phyloP scores from a whole-genome alignment of 345 rosid genomes.

The Rubroshorea leprosula region DNA sequence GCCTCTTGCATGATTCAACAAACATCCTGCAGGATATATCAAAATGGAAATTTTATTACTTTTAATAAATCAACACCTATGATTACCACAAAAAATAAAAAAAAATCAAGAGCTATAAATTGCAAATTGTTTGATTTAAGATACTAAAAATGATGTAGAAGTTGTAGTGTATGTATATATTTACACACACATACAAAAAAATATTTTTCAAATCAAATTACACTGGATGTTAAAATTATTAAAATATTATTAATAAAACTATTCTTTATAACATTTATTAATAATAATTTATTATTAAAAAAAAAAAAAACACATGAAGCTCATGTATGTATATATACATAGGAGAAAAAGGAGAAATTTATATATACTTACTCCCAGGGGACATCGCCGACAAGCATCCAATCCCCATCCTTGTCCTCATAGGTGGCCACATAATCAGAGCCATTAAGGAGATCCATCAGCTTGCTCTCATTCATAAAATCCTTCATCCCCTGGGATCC shows the following conservation, averaged over 20 bases:
- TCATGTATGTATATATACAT: no score
- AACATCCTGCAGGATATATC: constrained; percentile 53
- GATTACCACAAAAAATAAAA: no score
- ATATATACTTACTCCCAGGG: constrained; percentile 75
- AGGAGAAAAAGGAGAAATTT: not conserved
- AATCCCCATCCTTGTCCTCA: constrained; percentile 93
- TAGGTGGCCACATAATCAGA: constrained; percentile 85
- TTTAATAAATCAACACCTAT: not conserved
- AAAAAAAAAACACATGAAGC: not conserved
- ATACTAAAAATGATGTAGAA: no score
- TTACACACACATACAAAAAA: no score
- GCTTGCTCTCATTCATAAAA: constrained; percentile 68
- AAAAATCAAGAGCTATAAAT: no score
- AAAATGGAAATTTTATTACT: not conserved
- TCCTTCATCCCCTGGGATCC: constrained; percentile 83
- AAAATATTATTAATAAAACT: no score
- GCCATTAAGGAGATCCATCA: constrained; percentile 56
- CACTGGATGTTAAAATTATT: no score
- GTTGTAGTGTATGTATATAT: no score
- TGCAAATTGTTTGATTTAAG: no score
- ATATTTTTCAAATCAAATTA: no score
- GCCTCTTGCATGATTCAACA: constrained; percentile 79
- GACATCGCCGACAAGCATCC: constrained; percentile 97
- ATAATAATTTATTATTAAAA: not conserved
- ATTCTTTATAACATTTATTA: no score